Conservation (phyloP, 139 green algal genomes). For the Spirogloea muscicola region DNA sequence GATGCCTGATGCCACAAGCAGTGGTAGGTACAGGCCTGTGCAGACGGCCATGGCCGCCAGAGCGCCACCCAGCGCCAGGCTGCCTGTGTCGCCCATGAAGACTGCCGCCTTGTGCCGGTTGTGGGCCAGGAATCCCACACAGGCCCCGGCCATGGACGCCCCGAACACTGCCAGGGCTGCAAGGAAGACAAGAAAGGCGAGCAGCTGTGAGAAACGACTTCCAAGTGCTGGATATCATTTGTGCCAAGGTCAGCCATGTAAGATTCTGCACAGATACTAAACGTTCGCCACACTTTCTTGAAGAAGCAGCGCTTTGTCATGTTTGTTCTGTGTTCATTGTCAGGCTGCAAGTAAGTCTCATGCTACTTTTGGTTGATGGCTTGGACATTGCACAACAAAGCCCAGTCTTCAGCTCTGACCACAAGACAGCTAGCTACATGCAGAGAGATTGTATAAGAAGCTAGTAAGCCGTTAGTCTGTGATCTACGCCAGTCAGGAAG, state of each 20-base stretch:
- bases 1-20: conserved; percentile 39
- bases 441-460: background rate
- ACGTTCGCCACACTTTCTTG: background rate
- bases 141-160: conserved; percentile 47
- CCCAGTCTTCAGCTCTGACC: background rate
- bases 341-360: background rate
- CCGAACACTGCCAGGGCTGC: conserved; percentile 44
- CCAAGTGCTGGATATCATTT: background rate
- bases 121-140: conserved; percentile 50
- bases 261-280: background rate
- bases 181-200: background rate
- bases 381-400: background rate
- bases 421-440: background rate
- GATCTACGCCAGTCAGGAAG: background rate
- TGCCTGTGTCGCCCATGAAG: conserved; percentile 65
- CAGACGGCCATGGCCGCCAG: conserved; percentile 36
- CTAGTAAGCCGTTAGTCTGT: background rate
- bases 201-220: background rate
- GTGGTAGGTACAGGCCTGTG: conserved; percentile 33
- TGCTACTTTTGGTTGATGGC: background rate
- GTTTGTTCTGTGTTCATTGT: background rate
- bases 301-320: background rate
- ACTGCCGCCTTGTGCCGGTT: conserved; percentile 53
- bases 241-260: background rate
- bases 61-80: conserved; percentile 50